Base-by-base conservation (phyloP, 441 rosid genomes). In the Kokia cookei region DNA sequence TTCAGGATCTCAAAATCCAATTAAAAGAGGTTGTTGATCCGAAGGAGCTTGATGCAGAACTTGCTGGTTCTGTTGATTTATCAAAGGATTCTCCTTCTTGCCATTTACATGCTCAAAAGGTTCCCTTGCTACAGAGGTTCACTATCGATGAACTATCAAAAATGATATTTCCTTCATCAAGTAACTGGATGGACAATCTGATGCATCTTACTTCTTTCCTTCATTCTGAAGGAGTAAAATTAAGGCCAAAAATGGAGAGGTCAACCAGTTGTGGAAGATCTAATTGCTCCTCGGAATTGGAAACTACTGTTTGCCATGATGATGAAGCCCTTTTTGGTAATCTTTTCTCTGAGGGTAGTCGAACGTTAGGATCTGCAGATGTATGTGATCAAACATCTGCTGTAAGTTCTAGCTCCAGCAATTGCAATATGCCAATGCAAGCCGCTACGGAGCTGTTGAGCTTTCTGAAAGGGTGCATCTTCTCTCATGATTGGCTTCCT, bases 251-350 rank as follows among this genome's bases (percentile, higher is more conserved):
- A 79, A 82, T 92, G 65, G 99, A 95, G 77, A 85, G 86, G 70
- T 84, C 95, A 55, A 83, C 98, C 50, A 87, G 82, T 79, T 80
- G 82, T 82, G 81, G 82, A 51, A 93, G 91, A 80, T 75, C 84
- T 77, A 90, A 79, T 84, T 87, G 86, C 78, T 81, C 90, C 65
- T 61, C 89, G 14, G 99, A 97, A 81, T 82, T 82, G 75, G 99
- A 95, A 76, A 92, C 81, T 82, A 81, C 90, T 50, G 85, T 84
- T 82, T 91, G 92, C 78, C 99, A 91, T 84, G 99, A 97, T 50
- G 99, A 97, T 77, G 65, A 61, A 61, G 99, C 98, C 50, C 91
- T 97, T 78, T 97, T 97, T 77, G 99, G 99, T 14, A 93, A 95
- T 79, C 96, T 97, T 78, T 97, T 97, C 86, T 91, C 89, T 2